These are phyloP conservation scores for Cercospora sp. DNA, from an alignment of 2,329 filamentous ascomycete genomes.

Conservation along the genomic window DNA sequence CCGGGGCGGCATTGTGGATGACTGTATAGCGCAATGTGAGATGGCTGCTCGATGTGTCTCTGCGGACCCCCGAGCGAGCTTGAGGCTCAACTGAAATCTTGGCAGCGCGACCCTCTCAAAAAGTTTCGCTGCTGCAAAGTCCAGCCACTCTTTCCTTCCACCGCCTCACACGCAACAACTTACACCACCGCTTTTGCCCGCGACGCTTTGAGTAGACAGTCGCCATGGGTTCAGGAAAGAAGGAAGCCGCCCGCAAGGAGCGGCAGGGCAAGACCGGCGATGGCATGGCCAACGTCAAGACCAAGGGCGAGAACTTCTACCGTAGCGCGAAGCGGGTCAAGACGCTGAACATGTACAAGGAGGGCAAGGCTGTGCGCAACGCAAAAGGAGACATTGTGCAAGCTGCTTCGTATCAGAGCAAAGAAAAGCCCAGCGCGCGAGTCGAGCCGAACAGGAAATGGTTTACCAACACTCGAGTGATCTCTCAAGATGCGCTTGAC, in stretches of 20 bases:
- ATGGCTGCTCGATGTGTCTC: constrained; percentile 1
- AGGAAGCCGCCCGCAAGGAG: constrained; percentile 78
- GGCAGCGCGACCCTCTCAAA: constrained; percentile 2
- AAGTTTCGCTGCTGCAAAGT: constrained; percentile 15
- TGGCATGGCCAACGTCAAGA: constrained; percentile 87
- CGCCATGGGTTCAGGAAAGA: constrained; percentile 84
- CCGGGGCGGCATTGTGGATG: constrained; percentile 45
- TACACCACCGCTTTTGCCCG: not conserved
- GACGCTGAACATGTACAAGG: constrained; percentile 85
- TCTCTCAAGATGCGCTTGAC: constrained; percentile 82
- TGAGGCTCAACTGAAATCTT: constrained; percentile 17
- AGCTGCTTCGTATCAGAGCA: constrained; percentile 79
- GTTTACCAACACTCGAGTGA: constrained; percentile 92
- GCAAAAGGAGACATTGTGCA: constrained; percentile 80
- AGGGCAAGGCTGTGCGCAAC: constrained; percentile 80
- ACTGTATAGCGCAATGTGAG: not conserved
- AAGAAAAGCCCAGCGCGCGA: constrained; percentile 76
- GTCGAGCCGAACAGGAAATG: constrained; percentile 97
- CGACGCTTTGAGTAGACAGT: not conserved
- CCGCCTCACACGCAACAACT: not conserved
- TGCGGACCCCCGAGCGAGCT: not conserved
- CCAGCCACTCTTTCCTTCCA: constrained; percentile 11
- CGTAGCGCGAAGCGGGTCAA: constrained; percentile 83
- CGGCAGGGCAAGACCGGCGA: constrained; percentile 82
- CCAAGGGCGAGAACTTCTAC: constrained; percentile 99